Conservation (phyloP, 768 basidiomycete genomes). For the Phaffia australis region DNA sequence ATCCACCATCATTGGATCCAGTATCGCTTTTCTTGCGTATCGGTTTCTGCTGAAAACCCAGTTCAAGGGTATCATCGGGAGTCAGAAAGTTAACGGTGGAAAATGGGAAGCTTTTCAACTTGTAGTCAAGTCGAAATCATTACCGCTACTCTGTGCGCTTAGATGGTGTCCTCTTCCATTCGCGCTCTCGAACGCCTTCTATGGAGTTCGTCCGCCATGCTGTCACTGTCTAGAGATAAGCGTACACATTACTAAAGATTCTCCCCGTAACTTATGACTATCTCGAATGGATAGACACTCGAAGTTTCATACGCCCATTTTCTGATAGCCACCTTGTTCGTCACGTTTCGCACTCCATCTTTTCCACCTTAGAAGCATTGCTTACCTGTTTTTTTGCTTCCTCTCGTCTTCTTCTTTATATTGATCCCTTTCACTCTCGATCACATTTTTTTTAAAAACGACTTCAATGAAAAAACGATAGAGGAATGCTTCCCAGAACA, state of each 20-base stretch:
- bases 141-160: slow-evolving; percentile 15
- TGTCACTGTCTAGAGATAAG: background rate
- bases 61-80: slow-evolving; percentile 16
- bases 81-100: slow-evolving; percentile 8
- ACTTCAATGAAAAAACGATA: slow-evolving; percentile 1
- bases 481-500: slow-evolving; percentile 21
- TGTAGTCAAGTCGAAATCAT: slow-evolving; percentile 18
- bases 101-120: slow-evolving; percentile 24
- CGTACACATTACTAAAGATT: background rate
- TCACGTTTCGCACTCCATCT: background rate
- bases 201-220: background rate
- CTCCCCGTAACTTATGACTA: background rate
- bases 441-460: background rate
- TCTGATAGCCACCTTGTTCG: slow-evolving; percentile 22
- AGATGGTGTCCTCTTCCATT: slow-evolving; percentile 27
- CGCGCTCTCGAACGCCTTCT: slow-evolving; percentile 10
- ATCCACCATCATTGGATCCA: slow-evolving; percentile 13
- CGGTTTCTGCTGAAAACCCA: slow-evolving; percentile 16
- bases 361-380: too few relatives aligned
- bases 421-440: background rate
- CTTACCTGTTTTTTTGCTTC: background rate
- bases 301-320: slow-evolving; percentile 21
- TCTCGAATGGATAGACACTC: background rate
- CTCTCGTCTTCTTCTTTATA: background rate
- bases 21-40: slow-evolving; percentile 16